A percentile compares a stretch with the other conserved stretches of the same genome.
Conservation (phyloP, 805 yeast genomes). For the Saccharomycopsis microspora region DNA sequence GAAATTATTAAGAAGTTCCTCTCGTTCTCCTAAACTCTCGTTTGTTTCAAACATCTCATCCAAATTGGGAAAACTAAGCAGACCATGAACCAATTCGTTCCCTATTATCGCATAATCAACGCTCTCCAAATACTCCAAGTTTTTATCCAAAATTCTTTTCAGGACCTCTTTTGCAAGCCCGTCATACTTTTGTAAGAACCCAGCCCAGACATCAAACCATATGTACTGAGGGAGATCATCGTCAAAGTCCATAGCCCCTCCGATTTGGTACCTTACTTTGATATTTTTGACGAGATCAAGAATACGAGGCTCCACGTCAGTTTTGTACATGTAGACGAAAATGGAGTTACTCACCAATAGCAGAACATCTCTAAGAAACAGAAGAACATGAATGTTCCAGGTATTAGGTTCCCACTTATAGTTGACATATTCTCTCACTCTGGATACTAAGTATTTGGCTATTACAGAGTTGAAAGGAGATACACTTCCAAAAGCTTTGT, state of each 20-base stretch:
- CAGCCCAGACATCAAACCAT: no score
- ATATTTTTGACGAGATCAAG: no score
- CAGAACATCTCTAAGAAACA: constrained; percentile 19
- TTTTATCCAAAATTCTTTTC: background rate
- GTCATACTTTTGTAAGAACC: no score
- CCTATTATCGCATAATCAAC: background rate
- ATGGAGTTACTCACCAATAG: no score
- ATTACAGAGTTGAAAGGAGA: constrained; percentile 15
- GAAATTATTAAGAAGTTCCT: background rate
- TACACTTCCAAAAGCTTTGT: constrained; percentile 18
- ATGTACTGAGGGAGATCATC: no score
- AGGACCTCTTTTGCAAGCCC: background rate
- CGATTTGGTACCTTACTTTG: no score
- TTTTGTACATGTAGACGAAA: no score
- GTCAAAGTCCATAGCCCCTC: no score
- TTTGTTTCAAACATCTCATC: background rate
- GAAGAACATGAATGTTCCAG: constrained; percentile 13
- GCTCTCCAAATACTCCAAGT: background rate
- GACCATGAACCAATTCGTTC: background rate
- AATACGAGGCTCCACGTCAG: no score
- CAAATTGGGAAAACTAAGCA: background rate
- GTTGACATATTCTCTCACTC: constrained; percentile 1
- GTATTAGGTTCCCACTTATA: constrained; percentile 15
- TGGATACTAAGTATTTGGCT: constrained; percentile 3
- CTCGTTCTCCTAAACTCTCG: background rate